Evolutionary conservation across 805 yeast species (phyloP).

Genomic region (Saturnispora halmiae): DNA sequence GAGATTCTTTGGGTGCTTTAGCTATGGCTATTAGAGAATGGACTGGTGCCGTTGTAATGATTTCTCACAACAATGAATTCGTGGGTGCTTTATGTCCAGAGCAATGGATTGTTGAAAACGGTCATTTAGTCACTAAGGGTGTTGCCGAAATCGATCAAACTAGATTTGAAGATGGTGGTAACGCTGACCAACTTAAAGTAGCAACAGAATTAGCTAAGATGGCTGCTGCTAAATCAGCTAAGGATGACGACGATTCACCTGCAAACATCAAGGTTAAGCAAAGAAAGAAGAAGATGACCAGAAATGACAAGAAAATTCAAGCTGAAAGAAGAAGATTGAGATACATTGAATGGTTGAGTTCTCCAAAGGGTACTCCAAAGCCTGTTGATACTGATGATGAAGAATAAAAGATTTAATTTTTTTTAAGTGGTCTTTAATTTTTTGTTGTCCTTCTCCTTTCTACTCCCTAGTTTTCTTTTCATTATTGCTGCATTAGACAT

Average conservation of each 20-base stretch:
- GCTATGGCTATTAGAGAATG: slow-evolving; percentile 97
- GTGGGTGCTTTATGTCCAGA: slow-evolving; percentile 97
- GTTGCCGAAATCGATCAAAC: slow-evolving; percentile 62
- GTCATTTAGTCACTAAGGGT: slow-evolving; percentile 79
- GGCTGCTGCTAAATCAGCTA: slow-evolving; percentile 36
- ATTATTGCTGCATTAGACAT: neutral
- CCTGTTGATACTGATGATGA: slow-evolving; percentile 93
- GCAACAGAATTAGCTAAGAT: slow-evolving; percentile 38
- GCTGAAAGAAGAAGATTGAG: slow-evolving; percentile 91
- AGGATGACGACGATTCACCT: slow-evolving; percentile 76
- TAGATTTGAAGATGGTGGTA: slow-evolving; percentile 73
- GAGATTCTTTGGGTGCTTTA: slow-evolving; percentile 95
- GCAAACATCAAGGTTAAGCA: slow-evolving; percentile 85
- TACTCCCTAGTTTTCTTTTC: no score
- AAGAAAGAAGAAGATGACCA: slow-evolving; percentile 89
- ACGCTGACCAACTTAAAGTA: slow-evolving; percentile 35
- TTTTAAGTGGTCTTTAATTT: neutral
- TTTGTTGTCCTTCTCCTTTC: neutral
- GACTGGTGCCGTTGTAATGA: slow-evolving; percentile 98
- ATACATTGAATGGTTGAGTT: slow-evolving; percentile 86
- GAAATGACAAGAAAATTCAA: slow-evolving; percentile 89
- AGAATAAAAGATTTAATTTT: slow-evolving; percentile 10
- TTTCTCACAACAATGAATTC: slow-evolving; percentile 93
- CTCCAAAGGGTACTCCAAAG: slow-evolving; percentile 97
- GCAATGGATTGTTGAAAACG: slow-evolving; percentile 95